Percentiles rank a stretch among this genome's conserved stretches.
These are phyloP conservation scores for Lactarius deliciosus DNA, from an alignment of 768 basidiomycete genomes.

Conservation along the genomic window DNA sequence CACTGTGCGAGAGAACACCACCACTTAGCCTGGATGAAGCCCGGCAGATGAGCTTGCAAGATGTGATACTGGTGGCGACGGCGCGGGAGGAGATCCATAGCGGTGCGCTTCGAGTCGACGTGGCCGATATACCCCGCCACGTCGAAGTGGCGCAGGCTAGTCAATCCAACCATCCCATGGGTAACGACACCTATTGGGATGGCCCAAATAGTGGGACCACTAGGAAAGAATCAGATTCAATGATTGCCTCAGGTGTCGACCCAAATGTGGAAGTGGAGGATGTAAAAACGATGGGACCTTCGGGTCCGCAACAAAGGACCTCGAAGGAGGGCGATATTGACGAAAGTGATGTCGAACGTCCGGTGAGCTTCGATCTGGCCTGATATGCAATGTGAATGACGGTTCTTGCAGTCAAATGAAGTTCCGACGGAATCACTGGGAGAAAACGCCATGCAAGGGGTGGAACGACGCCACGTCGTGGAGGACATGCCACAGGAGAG, in stretches of 20 bases:
- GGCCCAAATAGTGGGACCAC: background rate
- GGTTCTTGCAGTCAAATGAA: background rate
- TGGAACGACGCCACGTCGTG: background rate
- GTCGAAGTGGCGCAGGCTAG: slow-evolving; percentile 3
- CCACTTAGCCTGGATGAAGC: slow-evolving; percentile 21
- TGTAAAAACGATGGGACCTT: background rate
- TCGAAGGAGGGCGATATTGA: background rate
- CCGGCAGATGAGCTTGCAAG: slow-evolving; percentile 19
- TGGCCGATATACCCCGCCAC: slow-evolving; percentile 11
- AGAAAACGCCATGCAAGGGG: background rate
- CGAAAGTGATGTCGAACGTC: background rate
- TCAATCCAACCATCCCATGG: background rate
- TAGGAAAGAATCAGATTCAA: background rate
- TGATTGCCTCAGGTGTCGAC: background rate
- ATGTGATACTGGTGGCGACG: slow-evolving; percentile 22
- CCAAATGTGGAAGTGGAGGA: background rate
- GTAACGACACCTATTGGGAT: background rate
- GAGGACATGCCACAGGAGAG: background rate
- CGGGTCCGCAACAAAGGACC: background rate
- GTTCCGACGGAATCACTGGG: background rate
- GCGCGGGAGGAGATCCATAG: slow-evolving; percentile 25
- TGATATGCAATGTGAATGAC: background rate
- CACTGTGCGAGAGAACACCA: slow-evolving; percentile 19
- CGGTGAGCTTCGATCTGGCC: background rate
- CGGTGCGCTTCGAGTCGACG: background rate